Percentiles rank a stretch among this genome's conserved stretches.
Evolutionary conservation across 768 basidiomycete genomes (phyloP).

Genomic region (Trametes sanguinea): DNA sequence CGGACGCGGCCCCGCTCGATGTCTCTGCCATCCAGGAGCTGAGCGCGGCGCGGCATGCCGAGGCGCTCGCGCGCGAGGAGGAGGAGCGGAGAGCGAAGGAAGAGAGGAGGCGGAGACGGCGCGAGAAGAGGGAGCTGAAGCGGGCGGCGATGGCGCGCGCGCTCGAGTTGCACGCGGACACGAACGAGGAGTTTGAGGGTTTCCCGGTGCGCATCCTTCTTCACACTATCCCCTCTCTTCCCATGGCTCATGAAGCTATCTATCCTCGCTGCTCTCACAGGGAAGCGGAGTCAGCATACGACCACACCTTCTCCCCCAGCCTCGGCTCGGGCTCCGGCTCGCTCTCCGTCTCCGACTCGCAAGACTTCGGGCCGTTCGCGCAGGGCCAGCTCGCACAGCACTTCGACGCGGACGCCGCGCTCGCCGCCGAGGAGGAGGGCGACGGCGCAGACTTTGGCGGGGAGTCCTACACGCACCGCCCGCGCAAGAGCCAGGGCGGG

Average conservation of each 20-base stretch:
- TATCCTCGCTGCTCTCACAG: conserved; percentile 3
- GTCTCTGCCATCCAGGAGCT: conserved; percentile 54
- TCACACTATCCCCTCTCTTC: not conserved
- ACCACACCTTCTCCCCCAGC: conserved; percentile 17
- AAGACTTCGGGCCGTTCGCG: conserved; percentile 37
- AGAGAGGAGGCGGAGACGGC: conserved; percentile 49
- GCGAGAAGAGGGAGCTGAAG: conserved; percentile 48
- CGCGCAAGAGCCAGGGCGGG: conserved; percentile 31
- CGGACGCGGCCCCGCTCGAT: conserved; percentile 69
- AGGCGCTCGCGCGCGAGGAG: conserved; percentile 38
- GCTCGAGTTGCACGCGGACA: conserved; percentile 30
- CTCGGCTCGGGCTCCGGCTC: conserved; percentile 23
- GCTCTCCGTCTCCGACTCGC: conserved; percentile 22
- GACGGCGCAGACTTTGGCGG: conserved; percentile 64
- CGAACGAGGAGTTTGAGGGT: conserved; percentile 55
- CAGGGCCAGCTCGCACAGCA: conserved; percentile 17
- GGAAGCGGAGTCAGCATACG: conserved; percentile 27
- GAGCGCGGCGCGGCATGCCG: conserved; percentile 44
- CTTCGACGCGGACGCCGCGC: conserved; percentile 45
- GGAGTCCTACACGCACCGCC: conserved; percentile 46
- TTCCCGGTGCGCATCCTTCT: conserved; percentile 55
- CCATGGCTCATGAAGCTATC: not conserved
- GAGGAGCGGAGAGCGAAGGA: conserved; percentile 44
- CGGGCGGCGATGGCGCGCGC: conserved; percentile 43
- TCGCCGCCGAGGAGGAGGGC: conserved; percentile 51